Base-by-base conservation (phyloP, 139 green algal genomes). In the Volvox africanus region DNA sequence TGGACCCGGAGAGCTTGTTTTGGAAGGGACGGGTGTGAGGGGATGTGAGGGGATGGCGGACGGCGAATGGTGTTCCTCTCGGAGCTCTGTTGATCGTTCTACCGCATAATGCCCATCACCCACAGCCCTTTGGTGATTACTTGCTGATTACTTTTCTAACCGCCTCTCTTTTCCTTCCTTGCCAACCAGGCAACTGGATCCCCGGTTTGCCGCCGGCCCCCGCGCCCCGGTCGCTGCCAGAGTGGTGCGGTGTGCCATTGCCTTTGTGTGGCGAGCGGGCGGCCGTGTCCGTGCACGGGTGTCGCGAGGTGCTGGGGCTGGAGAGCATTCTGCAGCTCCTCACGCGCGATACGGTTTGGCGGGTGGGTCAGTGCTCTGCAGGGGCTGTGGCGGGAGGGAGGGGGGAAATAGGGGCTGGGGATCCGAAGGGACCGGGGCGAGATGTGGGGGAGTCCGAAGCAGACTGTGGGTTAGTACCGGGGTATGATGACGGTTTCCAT, bases 191-290 rank as follows among this genome's bases (percentile, higher is more conserved):
- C 82, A 88, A 35, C 82, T 88, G 82, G 82, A 24, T 11, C n/a
- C 62, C 62, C 16, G 82, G 82, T 18, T 65, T 88, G 33, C 82
- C 82, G 19, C 28, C 33, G 6, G 61, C 82, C 9, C 82, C 82
- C 20, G 82, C 30, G 82, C 22, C 35, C 24, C 84, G 84, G 35
- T 81, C 84, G 17, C 67, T 89, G 68, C 84, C 84, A 12, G 11
- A 82, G 24, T 89, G 84, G 84, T 89, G 84, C 68, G 84, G 84
- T 21, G 14, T 89, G 67, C 33, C 76, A 19, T 26, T 89, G 69
- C 68, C 35, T 37, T 37, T 89, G 84, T 28, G 2, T 12, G 68
- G 68, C 5, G 84, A 89, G 36, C 84, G 68, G 13, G 84, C 67
- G 37, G 84, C 84, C 1, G 84, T 55, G 35, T 30, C 26, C 13